Evolutionary conservation across 2,329 filamentous ascomycete species (phyloP), one percentile per base, ranked within the genome.

Genomic region (Neonectria sp.): DNA sequence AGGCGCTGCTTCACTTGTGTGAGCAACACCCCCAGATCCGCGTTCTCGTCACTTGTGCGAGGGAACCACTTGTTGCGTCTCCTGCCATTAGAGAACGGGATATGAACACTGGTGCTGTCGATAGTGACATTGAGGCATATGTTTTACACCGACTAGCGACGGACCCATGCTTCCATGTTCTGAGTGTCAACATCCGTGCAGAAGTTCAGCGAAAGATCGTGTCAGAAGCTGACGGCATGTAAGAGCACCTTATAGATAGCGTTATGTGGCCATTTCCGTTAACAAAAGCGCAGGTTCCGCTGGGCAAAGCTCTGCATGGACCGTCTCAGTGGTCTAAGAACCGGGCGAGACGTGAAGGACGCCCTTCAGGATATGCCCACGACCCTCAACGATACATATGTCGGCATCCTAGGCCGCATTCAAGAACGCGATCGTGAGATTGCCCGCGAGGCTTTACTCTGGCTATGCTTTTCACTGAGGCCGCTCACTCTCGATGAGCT

Each of bases 241-340:
- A 63, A 60, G 71, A 68, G 2, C 31, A 37, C 45, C 15, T 43
- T 21, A 7, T 0, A 24, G 15, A 35, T 9, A 49, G 21, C 15
- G n/a, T 25, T 5, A 21, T 3, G 3, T 37, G 3, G 6, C 2
- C 1, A 7, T 11, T 15, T 60, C 24, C n/a, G 51, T 40, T 66
- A 27, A 65, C 17, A 43, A 27, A 13, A 11, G 17, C 6, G 4
- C 43, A 76, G 74, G 63, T 79, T 78, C 31, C 75, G 76, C 8
- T 78, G 72, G 76, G 76, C 73, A 27, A 73, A 73, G 33, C 71
- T 75, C n/a, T 74, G 71, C 49, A 70, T 79, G 60, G 74, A 77
- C n/a, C 66, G 70, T 33, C 65, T 74, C 24, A 69, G 66, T 64
- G 67, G 65, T 43, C 59, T 71, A 13, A 68, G 74, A 24, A 73